Percentiles rank a stretch among this genome's conserved stretches.
Conservation (phyloP, 345 rosid species). For the Viola odorata region DNA sequence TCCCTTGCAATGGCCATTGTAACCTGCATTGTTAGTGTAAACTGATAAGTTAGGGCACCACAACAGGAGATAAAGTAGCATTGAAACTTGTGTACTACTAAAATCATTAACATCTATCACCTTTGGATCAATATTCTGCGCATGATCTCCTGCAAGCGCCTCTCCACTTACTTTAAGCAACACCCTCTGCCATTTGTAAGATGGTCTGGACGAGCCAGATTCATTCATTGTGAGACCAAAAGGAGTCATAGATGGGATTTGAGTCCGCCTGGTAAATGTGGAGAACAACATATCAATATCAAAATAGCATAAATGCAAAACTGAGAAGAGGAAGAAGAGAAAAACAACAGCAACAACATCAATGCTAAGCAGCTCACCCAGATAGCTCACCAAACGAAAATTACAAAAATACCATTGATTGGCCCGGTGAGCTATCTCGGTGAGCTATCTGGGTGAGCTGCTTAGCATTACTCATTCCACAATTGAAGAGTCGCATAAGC, state of each 20-base stretch:
- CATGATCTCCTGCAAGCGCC: constrained; percentile 88
- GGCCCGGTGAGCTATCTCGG: no score
- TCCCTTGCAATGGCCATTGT: constrained; percentile 96
- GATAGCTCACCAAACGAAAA: no score
- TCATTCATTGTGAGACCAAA: constrained; percentile 45
- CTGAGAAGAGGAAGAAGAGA: not conserved
- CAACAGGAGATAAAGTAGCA: not conserved
- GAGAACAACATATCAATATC: constrained; percentile 13
- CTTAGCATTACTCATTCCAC: not conserved
- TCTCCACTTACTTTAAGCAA: constrained; percentile 97
- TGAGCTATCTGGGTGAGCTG: no score
- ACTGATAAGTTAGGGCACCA: constrained; percentile 14
- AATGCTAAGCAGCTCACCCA: no score
- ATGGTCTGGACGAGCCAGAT: constrained; percentile 31
- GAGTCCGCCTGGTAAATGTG: constrained; percentile 38
- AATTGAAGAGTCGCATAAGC: not conserved
- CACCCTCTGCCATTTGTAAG: constrained; percentile 83
- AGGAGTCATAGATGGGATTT: constrained; percentile 45
- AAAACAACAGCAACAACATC: not conserved
- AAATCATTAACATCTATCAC: constrained; percentile 19
- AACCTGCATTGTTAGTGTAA: constrained; percentile 36
- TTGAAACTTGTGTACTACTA: not conserved
- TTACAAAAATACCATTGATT: no score
- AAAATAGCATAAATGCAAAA: constrained; percentile 18
- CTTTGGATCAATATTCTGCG: constrained; percentile 87